Evolutionary conservation across 202 grass and related monocot species (phyloP), one percentile per base, ranked within the genome.

Genomic region (Zoysia matrella): DNA sequence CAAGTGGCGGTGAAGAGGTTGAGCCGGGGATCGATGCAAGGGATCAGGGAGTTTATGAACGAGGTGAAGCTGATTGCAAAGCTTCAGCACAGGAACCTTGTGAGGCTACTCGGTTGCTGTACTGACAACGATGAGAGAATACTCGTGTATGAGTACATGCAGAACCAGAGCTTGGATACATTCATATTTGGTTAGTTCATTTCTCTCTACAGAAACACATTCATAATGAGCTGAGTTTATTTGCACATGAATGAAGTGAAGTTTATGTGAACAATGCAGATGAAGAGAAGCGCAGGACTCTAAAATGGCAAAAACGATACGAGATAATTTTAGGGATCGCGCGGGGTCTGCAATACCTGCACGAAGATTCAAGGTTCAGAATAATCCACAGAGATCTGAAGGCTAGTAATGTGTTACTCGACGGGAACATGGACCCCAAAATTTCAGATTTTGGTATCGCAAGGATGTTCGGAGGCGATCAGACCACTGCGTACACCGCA

Each of bases 131-230:
- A 87, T 2, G 90, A 96, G 72, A 86, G 85, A 48, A 76, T 93
- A 64, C 71, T 96, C 4, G 61, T 92, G 1, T 96, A 92, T 69
- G 88, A 96, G 75, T 92, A 92, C 77, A 88, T 95, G 90, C 87
- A 30, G 22, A 30, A 30, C 22, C 22, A 30, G 22, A 30, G 22
- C 22, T 30, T 30, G 22, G 22, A 30, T 30, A 30, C 22, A 30
- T 30, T 30, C 22, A 30, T 30, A 30, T 30, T 30, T 30, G 22
- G 22, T 30, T 30, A 30, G 22, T 30, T 30, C 22, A 30, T 30
- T 30, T 30, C 22, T 30, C 22, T 30, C 22, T 30, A 0, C 51
- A 61, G 1, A 69, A 41, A 13, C 9, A 30, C 22, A 30, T 30
- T 30, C 22, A 30, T 30, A 30, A 30, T 30, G 22, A 30, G 22